Evolutionary conservation across 768 basidiomycete species (phyloP).

Genomic region (Mrakia frigida): DNA sequence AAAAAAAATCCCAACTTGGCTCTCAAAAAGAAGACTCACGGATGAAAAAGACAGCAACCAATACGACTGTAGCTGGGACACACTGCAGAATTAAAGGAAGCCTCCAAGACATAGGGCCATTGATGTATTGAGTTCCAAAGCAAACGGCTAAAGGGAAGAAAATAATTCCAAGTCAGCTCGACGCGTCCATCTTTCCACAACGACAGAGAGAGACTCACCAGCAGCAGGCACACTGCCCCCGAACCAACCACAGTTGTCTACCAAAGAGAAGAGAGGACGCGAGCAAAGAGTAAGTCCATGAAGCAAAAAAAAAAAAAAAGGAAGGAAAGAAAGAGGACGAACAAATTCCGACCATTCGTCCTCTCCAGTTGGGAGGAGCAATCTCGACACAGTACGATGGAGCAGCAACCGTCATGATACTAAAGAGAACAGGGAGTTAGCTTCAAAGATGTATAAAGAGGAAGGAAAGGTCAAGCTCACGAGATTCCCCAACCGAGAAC

Average conservation of each 20-base stretch:
- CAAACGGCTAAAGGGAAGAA: neutral
- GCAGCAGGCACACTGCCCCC: too few species aligned
- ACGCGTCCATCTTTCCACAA: neutral
- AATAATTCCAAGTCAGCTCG: neutral
- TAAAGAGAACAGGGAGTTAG: neutral
- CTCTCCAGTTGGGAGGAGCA: constrained; percentile 51
- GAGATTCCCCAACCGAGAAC: constrained; percentile 21
- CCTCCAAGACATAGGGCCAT: constrained; percentile 48
- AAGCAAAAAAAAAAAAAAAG: too few species aligned
- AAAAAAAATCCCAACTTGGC: too few species aligned
- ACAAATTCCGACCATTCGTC: constrained; percentile 1
- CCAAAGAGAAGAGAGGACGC: constrained; percentile 53
- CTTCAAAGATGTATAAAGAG: neutral
- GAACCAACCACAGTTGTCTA: constrained; percentile 43
- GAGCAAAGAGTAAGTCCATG: constrained; percentile 30
- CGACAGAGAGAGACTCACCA: too few species aligned
- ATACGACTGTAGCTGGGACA: neutral
- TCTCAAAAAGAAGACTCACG: constrained; percentile 1
- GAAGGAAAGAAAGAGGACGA: too few species aligned
- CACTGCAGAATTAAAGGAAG: constrained; percentile 47
- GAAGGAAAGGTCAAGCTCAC: neutral
- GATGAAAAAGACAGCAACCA: neutral
- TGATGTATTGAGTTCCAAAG: constrained; percentile 21
- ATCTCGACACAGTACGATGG: constrained; percentile 55
- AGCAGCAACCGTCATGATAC: constrained; percentile 33